Evolutionary conservation across 2,329 filamentous ascomycete genomes (phyloP), one percentile per base, ranked within the genome.

Genomic region (Ophiostoma novo-ulmi): DNA sequence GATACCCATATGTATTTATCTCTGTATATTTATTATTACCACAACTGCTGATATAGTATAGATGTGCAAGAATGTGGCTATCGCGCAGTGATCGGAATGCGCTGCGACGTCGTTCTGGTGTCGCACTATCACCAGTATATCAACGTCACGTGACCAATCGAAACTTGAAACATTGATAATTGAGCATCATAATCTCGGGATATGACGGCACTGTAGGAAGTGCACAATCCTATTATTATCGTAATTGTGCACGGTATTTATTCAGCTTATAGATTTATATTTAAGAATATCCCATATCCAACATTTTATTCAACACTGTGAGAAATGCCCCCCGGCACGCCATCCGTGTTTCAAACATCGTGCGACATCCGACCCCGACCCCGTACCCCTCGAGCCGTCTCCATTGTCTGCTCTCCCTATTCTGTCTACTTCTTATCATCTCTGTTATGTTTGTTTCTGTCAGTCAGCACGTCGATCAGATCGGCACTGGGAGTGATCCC

Each of bases 311-410:
- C 31, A 31, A 48, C 14, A 20, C 44, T 48, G 44, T 48, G 17
- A 17, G n/a, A 7, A 48, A 17, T 48, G 7, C 44, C 6, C 44
- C 44, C 44, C 44, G 44, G 44, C 44, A 48, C 44, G 44, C 44
- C 44, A 48, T 48, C 44, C 5, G 22, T 58, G 58, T 63, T 63
- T 63, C 58, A 63, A 63, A 63, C 58, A 63, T 63, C 58, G 55
- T 61, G 55, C 55, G 58, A 63, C 58, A 58, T 58, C 22, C 52
- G 52, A 58, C 52, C n/a, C 22, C 52, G 52, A 63, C 55, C 26
- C 58, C 58, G 13, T 36, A 35, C n/a, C 52, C 52, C 52, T 58
- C 52, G 11, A 14, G 52, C 17, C 44, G 52, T 58, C n/a, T 22
- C n/a, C 10, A 58, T 58, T 48, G 44, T 20, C 17, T 48, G 44